phyloP scores from a whole-genome alignment of 2,329 filamentous ascomycete genomes.

The Phoma herbarum region DNA sequence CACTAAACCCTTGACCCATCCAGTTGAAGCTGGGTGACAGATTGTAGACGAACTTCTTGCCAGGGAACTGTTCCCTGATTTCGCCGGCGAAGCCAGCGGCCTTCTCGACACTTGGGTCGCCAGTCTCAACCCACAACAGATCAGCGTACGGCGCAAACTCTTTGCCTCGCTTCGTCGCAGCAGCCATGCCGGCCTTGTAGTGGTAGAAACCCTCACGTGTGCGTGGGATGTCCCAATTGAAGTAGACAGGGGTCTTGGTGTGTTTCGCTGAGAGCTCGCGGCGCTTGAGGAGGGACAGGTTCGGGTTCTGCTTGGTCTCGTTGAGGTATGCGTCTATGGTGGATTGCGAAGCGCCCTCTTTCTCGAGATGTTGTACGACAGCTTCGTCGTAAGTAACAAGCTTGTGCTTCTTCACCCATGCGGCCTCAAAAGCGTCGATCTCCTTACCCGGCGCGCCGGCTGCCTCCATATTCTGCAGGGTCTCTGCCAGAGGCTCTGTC shows the following conservation, averaged over 20 bases:
- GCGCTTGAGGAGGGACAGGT: slow-evolving; percentile 81
- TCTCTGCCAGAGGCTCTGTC: slow-evolving; percentile 85
- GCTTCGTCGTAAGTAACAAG: slow-evolving; percentile 94
- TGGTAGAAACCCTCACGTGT: slow-evolving; percentile 96
- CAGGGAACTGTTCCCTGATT: slow-evolving; percentile 74
- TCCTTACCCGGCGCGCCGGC: slow-evolving; percentile 78
- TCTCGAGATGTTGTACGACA: slow-evolving; percentile 75
- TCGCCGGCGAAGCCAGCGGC: slow-evolving; percentile 77
- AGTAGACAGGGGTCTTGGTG: slow-evolving; percentile 75
- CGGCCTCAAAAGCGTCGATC: slow-evolving; percentile 84
- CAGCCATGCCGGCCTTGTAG: slow-evolving; percentile 81
- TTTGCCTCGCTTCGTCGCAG: slow-evolving; percentile 91
- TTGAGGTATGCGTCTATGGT: slow-evolving; percentile 73
- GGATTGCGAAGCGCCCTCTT: slow-evolving; percentile 69
- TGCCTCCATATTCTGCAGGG: slow-evolving; percentile 87
- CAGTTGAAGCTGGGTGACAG: slow-evolving; percentile 97
- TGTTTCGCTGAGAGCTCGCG: slow-evolving; percentile 74
- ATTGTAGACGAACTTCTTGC: slow-evolving; percentile 95
- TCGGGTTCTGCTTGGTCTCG: slow-evolving; percentile 68
- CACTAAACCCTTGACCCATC: slow-evolving; percentile 92
- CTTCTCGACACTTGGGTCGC: slow-evolving; percentile 82
- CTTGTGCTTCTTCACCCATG: slow-evolving; percentile 87
- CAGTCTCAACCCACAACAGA: slow-evolving; percentile 96
- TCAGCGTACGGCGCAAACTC: slow-evolving; percentile 93
- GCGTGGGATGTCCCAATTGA: slow-evolving; percentile 90